Base-by-base conservation (phyloP, 768 basidiomycete species). In the Favolaschia claudopus region DNA sequence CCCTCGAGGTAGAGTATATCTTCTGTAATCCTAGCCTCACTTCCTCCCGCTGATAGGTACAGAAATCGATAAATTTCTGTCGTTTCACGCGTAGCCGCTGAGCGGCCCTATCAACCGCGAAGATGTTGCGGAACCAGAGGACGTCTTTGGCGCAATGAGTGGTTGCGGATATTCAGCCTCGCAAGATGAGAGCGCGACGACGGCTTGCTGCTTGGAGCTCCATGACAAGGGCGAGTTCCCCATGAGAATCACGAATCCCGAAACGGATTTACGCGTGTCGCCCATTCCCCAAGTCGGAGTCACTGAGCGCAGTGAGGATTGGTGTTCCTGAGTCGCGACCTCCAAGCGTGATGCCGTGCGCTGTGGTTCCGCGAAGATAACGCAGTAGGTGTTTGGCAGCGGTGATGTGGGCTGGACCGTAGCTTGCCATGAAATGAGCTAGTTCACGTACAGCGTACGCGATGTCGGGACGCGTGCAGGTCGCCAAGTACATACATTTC, bases 131-230 rank as follows among this genome's bases (percentile, higher is more conserved):
- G 43, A 55, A 55, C 53, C 53, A 55, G 3, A 55, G 27, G 1
- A 55, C 29, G 24, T 55, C 53, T 15, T 27, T 20, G 9, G 53
- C 42, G 25, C 53, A 55, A 36, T 45, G 53, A 20, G 42, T 55
- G 4, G 42, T 4, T 13, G 53, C 53, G 1, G 53, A 12, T 55
- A 55, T 27, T 77, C 73, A 13, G 73, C 69, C 61, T 76, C 74
- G 3, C 64, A 62, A 0, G 71, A 74, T 3, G 76, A 77, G 9
- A 76, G 71, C 2, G 70, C 68, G 12, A 75, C 64, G 8, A 74
- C 63, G 1, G 68, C 61, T 49, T 79, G 76, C 27, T 66, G 55
- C 48, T 70, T 71, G 3, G 72, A 69, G 13, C 60, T 64, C 77
- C 77, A 78, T 2, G 67, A 67, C 3, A 78, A 58, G 0, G 71